Percentiles rank a stretch among this genome's conserved stretches.
Conservation (phyloP, 331 rosid genomes). For the Quercus tomentella region DNA sequence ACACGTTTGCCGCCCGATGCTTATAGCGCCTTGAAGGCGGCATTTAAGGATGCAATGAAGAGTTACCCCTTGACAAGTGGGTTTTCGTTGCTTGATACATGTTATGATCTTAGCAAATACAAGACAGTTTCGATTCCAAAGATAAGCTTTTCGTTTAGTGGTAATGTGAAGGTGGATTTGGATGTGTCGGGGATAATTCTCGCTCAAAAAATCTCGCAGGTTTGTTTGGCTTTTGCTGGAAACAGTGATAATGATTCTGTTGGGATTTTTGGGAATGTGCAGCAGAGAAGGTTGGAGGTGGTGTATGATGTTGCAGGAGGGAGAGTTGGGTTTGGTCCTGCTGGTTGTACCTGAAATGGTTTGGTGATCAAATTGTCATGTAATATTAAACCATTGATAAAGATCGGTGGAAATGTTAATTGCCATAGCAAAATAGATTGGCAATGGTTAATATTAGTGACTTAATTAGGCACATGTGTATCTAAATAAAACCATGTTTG, state of each 20-base stretch:
- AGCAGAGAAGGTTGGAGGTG: constrained; percentile 59
- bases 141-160: constrained; percentile 31
- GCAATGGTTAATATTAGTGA: too few species aligned
- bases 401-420: too few species aligned
- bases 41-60: constrained; percentile 41
- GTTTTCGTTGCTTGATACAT: constrained; percentile 51
- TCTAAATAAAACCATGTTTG: too few species aligned
- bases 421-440: too few species aligned
- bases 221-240: constrained; percentile 60
- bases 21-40: constrained; percentile 31
- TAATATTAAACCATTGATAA: too few species aligned
- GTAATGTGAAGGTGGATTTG: constrained; percentile 27
- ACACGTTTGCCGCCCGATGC: constrained; percentile 58
- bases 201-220: constrained; percentile 15
- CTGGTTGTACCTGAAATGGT: constrained; percentile 30
- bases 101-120: constrained; percentile 51
- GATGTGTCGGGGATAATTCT: constrained; percentile 24
- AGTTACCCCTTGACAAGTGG: constrained; percentile 23
- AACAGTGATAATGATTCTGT: constrained; percentile 28
- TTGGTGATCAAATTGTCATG: too few species aligned
- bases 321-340: constrained; percentile 58
- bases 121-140: constrained; percentile 19
- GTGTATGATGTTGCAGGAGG: constrained; percentile 60
- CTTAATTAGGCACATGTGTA: too few species aligned
- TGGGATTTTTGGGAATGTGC: constrained; percentile 65